Conservation (phyloP, 768 basidiomycete species). For the Clathrus columnatus region DNA sequence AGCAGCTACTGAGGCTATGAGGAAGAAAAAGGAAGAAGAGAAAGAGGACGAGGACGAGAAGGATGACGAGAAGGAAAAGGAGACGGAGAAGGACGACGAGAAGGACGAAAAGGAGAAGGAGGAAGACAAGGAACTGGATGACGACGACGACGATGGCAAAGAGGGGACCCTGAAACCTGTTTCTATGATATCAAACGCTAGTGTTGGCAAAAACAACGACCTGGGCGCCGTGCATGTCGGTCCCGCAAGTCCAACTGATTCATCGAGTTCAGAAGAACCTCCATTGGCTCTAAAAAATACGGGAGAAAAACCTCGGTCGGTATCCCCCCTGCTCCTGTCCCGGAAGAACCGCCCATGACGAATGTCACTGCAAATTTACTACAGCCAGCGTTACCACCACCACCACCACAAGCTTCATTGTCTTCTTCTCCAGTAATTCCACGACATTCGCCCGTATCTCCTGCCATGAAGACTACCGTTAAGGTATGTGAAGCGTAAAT, state of each 20-base stretch:
- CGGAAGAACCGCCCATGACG: slow-evolving; percentile 16
- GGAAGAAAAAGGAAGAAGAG: slow-evolving; percentile 15
- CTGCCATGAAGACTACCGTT: slow-evolving; percentile 6
- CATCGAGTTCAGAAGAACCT: slow-evolving; percentile 63
- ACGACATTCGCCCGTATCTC: slow-evolving; percentile 13
- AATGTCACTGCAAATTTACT: neutral
- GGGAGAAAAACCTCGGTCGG: slow-evolving; percentile 28
- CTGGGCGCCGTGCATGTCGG: neutral
- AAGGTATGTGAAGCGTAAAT: too few relatives aligned
- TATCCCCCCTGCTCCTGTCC: slow-evolving; percentile 23
- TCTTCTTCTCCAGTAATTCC: slow-evolving; percentile 10
- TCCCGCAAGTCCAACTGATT: slow-evolving; percentile 5
- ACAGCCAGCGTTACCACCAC: neutral
- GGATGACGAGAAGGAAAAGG: neutral
- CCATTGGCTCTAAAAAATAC: slow-evolving; percentile 53
- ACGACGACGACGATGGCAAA: neutral
- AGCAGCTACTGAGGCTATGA: neutral
- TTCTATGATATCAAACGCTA: neutral
- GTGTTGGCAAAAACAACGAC: neutral
- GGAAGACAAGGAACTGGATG: neutral
- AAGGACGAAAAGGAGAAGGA: slow-evolving; percentile 17
- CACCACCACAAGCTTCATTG: slow-evolving; percentile 2
- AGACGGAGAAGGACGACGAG: neutral
- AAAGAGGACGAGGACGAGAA: slow-evolving; percentile 1
- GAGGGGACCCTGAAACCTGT: neutral